A percentile compares a stretch with the other conserved stretches of the same genome.
Evolutionary conservation across 2,329 filamentous ascomycete genomes (phyloP).

Genomic region (Cercospora janseana): DNA sequence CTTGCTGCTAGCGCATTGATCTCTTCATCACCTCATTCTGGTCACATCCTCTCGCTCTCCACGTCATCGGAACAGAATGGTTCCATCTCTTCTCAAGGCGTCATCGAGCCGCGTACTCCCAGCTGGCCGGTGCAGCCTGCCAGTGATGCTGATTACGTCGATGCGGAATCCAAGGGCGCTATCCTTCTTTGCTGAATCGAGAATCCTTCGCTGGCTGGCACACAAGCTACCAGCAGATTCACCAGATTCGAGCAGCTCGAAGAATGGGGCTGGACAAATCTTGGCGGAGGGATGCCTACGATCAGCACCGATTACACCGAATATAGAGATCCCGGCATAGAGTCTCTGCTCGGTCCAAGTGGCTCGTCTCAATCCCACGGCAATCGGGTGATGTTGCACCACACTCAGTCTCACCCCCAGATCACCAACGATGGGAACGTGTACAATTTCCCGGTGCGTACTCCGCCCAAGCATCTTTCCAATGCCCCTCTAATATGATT

Average conservation of each 20-base stretch:
- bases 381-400: background rate
- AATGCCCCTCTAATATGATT: background rate
- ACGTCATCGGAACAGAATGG: background rate
- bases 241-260: constrained; percentile 5
- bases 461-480: too few species aligned
- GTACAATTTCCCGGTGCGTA: constrained; percentile 13
- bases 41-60: too few species aligned
- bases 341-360: background rate
- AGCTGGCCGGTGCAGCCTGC: background rate
- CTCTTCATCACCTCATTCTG: too few species aligned
- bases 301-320: background rate
- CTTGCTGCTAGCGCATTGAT: too few species aligned
- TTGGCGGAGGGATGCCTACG: background rate
- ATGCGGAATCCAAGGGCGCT: constrained; percentile 10
- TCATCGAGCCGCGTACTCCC: background rate
- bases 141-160: background rate
- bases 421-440: background rate
- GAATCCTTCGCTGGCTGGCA: constrained; percentile 10
- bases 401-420: background rate
- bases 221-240: constrained; percentile 2
- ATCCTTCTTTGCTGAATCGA: constrained; percentile 15
- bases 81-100: background rate
- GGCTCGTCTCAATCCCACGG: background rate
- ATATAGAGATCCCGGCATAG: background rate
- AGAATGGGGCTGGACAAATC: constrained; percentile 12